Conservation (phyloP, 352 stramenopile genomes). For the Pythium guiyangense region DNA sequence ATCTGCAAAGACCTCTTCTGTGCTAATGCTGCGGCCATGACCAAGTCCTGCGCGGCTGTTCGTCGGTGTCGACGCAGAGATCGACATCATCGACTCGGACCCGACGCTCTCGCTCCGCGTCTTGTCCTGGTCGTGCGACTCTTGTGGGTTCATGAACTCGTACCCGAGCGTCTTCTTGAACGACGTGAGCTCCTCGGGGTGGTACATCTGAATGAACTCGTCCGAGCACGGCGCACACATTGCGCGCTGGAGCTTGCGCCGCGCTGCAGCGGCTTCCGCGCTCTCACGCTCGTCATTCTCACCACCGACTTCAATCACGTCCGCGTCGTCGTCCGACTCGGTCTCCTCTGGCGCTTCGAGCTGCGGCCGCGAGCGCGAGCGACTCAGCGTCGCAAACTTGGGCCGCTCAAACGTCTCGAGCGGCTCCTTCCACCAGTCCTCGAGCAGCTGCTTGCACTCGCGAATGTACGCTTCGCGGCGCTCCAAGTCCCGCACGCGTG, state of each 20-base stretch:
- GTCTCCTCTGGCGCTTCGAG: conserved; percentile 12
- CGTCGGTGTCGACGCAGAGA: conserved; percentile 39
- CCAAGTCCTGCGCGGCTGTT: conserved; percentile 8
- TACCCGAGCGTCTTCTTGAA: conserved; percentile 85
- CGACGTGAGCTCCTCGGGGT: conserved; percentile 79
- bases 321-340: conserved; percentile 12
- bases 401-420: conserved; percentile 67
- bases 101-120: conserved; percentile 34
- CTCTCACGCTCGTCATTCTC: background rate
- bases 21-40: conserved; percentile 15
- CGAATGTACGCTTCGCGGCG: conserved; percentile 72
- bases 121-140: conserved; percentile 53
- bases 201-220: conserved; percentile 82
- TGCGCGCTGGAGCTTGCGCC: conserved; percentile 7
- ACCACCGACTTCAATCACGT: conserved; percentile 6
- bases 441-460: conserved; percentile 68
- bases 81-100: conserved; percentile 38
- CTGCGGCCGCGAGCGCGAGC: conserved; percentile 7
- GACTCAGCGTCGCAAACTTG: conserved; percentile 17
- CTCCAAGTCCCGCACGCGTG: conserved; percentile 27
- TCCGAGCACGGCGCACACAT: conserved; percentile 41
- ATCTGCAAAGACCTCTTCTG: conserved; percentile 49
- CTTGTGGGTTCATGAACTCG: conserved; percentile 86
- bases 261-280: background rate
- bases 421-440: conserved; percentile 86